Evolutionary conservation across 2,329 filamentous ascomycete species (phyloP).

Genomic region (Neonectria faginata): DNA sequence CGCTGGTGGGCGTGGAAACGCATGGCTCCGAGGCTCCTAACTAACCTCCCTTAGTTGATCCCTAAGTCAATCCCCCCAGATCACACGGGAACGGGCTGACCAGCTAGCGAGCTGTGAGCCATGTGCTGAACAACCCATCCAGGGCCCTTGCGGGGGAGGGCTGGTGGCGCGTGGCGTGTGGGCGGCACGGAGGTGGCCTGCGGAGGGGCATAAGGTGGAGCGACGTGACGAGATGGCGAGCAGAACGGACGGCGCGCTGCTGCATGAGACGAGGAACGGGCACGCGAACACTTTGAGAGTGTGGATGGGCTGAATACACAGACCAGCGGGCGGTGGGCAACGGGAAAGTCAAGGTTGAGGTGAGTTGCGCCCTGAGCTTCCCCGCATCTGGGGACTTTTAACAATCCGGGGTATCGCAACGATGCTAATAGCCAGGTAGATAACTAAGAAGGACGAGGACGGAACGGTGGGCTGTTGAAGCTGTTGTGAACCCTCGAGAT

Average conservation of each 20-base stretch:
- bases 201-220: constrained; percentile 25
- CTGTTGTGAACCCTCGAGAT: constrained; percentile 30
- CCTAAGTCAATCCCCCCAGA: background rate
- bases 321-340: no score
- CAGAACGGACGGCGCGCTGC: constrained; percentile 21
- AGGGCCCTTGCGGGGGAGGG: no score
- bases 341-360: background rate
- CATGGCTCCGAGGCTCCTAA: constrained; percentile 8
- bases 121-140: constrained; percentile 16
- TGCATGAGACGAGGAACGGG: constrained; percentile 20
- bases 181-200: constrained; percentile 25
- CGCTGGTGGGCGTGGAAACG: background rate
- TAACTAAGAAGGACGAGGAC: constrained; percentile 10
- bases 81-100: constrained; percentile 13
- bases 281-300: constrained; percentile 11
- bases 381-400: constrained; percentile 31
- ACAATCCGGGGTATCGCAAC: constrained; percentile 40
- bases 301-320: constrained; percentile 1
- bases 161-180: constrained; percentile 17
- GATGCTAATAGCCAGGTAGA: constrained; percentile 14
- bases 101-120: constrained; percentile 26
- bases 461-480: constrained; percentile 39
- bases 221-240: constrained; percentile 20
- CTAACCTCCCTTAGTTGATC: no score
- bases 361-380: constrained; percentile 26